Percentiles rank a stretch among this genome's conserved stretches.
Evolutionary conservation across 352 stramenopile genomes (phyloP).

Genomic region (Pythium dissotocum): DNA sequence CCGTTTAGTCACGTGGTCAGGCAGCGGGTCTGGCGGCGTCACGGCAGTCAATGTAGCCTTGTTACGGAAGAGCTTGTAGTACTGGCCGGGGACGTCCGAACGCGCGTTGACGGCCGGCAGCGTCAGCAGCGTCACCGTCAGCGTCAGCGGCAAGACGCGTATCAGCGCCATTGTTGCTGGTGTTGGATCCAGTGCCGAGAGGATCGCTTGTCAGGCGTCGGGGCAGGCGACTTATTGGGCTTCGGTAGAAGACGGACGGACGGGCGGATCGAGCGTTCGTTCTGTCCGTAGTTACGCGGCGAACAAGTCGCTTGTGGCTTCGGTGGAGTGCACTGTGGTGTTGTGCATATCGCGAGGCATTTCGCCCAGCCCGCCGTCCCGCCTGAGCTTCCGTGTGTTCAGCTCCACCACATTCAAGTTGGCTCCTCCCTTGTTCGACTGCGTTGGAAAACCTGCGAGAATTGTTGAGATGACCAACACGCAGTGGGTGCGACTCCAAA

Average conservation of each 20-base stretch:
- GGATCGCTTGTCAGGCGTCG: neutral
- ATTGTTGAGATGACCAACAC: too few relatives aligned
- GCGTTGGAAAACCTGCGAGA: neutral
- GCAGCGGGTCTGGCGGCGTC: constrained; percentile 17
- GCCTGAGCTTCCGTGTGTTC: constrained; percentile 8
- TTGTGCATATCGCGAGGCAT: too few relatives aligned
- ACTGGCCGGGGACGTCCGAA: constrained; percentile 22
- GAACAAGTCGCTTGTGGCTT: neutral
- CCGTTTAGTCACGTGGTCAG: constrained; percentile 10
- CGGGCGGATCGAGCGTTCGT: too few relatives aligned
- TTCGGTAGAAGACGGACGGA: too few relatives aligned
- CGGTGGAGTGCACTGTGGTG: too few relatives aligned
- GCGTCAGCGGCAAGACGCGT: too few relatives aligned
- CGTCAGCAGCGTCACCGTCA: constrained; percentile 1
- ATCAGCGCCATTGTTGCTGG: too few relatives aligned
- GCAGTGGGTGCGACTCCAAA: too few relatives aligned
- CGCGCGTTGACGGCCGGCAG: neutral
- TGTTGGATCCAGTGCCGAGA: too few relatives aligned
- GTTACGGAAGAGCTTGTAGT: constrained; percentile 21
- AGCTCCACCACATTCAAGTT: constrained; percentile 23
- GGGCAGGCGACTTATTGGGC: neutral
- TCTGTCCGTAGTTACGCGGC: too few relatives aligned
- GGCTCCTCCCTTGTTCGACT: constrained; percentile 12
- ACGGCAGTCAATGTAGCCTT: neutral
- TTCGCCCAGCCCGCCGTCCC: neutral